A percentile compares a stretch with the other conserved stretches of the same genome.
Evolutionary conservation across 805 yeast genomes (phyloP).

Genomic region (Wickerhamomyces kurtzmanii): DNA sequence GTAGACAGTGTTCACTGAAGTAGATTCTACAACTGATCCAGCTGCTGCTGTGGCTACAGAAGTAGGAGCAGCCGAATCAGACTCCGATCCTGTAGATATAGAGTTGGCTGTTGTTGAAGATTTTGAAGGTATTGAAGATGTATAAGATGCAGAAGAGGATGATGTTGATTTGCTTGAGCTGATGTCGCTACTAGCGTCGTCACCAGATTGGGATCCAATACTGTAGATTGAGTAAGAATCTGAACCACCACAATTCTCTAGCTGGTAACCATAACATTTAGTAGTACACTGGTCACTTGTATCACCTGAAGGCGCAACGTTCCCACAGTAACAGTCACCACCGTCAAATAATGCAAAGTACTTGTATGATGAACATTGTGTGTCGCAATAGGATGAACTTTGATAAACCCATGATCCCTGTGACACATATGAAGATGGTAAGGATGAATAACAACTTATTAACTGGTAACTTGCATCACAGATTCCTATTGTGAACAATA

Average conservation of each 20-base stretch:
- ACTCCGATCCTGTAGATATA: constrained; percentile 5
- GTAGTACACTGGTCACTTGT: constrained; percentile 23
- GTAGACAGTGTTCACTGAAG: constrained; percentile 3
- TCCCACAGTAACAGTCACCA: constrained; percentile 50
- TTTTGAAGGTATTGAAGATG: constrained; percentile 1
- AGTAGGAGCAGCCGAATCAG: constrained; percentile 9
- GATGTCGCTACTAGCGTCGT: constrained; percentile 7
- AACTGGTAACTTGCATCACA: too few species aligned
- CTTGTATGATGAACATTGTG: constrained; percentile 28
- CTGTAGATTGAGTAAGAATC: constrained; percentile 35
- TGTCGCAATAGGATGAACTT: constrained; percentile 37
- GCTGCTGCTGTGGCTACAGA: constrained; percentile 8
- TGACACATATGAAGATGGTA: constrained; percentile 10
- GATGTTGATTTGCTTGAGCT: not conserved
- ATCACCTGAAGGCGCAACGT: constrained; percentile 27
- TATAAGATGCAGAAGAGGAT: not conserved
- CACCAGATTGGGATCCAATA: constrained; percentile 13
- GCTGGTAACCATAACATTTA: constrained; percentile 47
- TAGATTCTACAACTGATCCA: constrained; percentile 1
- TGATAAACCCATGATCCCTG: constrained; percentile 37
- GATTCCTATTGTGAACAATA: too few species aligned
- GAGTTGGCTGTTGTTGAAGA: constrained; percentile 14
- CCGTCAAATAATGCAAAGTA: constrained; percentile 40
- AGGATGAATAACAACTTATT: constrained; percentile 11
- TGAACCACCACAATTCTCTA: constrained; percentile 57